A percentile compares a stretch with the other conserved stretches of the same genome.
phyloP scores from a whole-genome alignment of 2,329 filamentous ascomycete species.

The Fusarium sp. region DNA sequence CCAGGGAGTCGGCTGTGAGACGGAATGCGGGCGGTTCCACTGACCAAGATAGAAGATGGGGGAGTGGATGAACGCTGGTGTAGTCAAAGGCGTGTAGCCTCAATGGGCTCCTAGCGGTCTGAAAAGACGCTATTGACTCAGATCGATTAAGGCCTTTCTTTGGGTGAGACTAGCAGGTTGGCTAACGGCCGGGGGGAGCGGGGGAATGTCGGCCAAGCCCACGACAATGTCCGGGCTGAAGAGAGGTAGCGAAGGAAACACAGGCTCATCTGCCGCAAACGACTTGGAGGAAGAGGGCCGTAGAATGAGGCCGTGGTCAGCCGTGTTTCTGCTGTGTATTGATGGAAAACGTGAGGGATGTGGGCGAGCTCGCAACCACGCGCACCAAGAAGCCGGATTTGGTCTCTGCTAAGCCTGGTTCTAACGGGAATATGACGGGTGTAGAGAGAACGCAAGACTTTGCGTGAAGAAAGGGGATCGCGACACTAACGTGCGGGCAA shows the following conservation, averaged over 20 bases:
- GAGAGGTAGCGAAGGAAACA: neutral
- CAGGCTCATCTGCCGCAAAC: neutral
- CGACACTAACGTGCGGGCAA: neutral
- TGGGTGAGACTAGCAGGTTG: constrained; percentile 9
- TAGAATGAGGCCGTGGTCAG: constrained; percentile 1
- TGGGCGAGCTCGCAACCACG: constrained; percentile 10
- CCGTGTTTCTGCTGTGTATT: constrained; percentile 6
- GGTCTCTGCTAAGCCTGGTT: constrained; percentile 23
- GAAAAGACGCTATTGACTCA: constrained; percentile 14
- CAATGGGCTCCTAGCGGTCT: constrained; percentile 2
- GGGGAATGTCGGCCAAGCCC: neutral
- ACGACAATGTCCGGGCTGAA: neutral
- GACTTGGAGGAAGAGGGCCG: neutral
- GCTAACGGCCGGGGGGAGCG: neutral
- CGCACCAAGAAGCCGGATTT: constrained; percentile 37
- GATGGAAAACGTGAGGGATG: constrained; percentile 9
- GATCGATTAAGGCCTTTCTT: constrained; percentile 6
- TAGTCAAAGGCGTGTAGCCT: constrained; percentile 20
- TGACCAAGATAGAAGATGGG: constrained; percentile 24
- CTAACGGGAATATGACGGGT: constrained; percentile 28
- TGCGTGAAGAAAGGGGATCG: neutral
- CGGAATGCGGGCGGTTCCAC: constrained; percentile 43
- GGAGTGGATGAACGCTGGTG: constrained; percentile 26
- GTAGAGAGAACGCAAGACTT: constrained; percentile 13
- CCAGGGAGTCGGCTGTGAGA: constrained; percentile 35